phyloP scores from a whole-genome alignment of 2,329 filamentous ascomycete species.

The Colletotrichum falcatum region DNA sequence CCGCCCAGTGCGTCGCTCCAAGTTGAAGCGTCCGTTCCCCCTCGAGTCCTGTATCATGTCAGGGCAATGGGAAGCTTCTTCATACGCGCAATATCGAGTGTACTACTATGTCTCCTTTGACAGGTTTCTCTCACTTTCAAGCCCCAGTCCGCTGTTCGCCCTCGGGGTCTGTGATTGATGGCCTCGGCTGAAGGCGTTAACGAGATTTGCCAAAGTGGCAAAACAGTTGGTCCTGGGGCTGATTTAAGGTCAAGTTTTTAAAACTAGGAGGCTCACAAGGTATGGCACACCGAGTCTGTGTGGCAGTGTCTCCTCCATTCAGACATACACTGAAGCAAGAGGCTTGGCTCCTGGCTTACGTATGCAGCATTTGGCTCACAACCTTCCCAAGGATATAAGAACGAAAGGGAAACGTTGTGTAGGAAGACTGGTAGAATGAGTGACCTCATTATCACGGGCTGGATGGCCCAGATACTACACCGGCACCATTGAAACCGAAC shows the following conservation, averaged over 20 bases:
- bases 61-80: neutral
- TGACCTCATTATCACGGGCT: neutral
- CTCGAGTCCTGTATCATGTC: neutral
- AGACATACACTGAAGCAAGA: too few species aligned
- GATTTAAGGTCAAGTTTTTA: neutral
- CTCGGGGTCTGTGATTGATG: neutral
- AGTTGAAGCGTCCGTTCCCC: conserved; percentile 5
- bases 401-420: too few species aligned
- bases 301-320: neutral
- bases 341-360: too few species aligned
- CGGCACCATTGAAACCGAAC: conserved; percentile 11
- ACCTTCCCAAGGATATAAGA: too few species aligned
- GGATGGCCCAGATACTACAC: neutral
- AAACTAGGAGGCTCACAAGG: neutral
- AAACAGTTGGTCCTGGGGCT: neutral
- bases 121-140: neutral
- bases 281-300: neutral
- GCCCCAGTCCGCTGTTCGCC: too few species aligned
- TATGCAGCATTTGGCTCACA: neutral
- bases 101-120: neutral
- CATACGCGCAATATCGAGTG: neutral
- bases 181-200: neutral
- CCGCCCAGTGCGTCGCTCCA: neutral
- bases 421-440: too few species aligned
- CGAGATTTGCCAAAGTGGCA: neutral